Evolutionary conservation across 441 rosid species (phyloP), one percentile per base, ranked within the genome.

Genomic region (Pelargonium myrrhifolium): DNA sequence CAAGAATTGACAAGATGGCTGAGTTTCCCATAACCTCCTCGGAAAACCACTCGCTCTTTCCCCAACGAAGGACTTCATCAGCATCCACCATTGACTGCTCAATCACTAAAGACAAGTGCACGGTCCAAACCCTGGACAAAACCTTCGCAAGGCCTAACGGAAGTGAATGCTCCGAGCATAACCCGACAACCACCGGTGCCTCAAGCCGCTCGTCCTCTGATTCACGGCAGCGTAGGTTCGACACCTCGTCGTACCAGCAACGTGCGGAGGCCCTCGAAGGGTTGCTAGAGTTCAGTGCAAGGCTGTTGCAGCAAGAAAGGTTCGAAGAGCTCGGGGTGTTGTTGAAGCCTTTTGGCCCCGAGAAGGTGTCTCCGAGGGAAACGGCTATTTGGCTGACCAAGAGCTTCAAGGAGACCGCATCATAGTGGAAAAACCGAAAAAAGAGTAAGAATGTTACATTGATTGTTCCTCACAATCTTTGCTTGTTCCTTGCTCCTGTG

Each of bases 351-450:
- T 87, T 87, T 56, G 93, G 93, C 22, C 82, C 83, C 0, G 90
- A 85, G 84, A 87, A 81, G 63, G 90, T 84, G 31, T 87, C 93
- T 6, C 78, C 93, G 3, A 79, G 90, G 67, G 89, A 87, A 73
- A 87, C 93, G 11, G 93, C 93, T 14, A 87, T 87, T 49, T 87
- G 88, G 93, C 58, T 87, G 84, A 77, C 87, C n/a, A 87, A 84
- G 77, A 87, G 93, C 80, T 87, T 87, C 74, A 87, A 84, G 74
- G 84, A 87, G 75, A 83, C 89, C 61, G 70, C 78, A 64, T 53
- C 17, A 9, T 17, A 8, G 59, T 6, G 15, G 59, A 53, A 21
- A 17, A 31, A 4, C 37, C 37, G 37, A 31, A 31, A 31, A 31
- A 31, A 1, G 37, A 31, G 37, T 31, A 31, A 53, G 59, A 53